Evolutionary conservation across 2,329 filamentous ascomycete genomes (phyloP), one percentile per base, ranked within the genome.

Genomic region (Exophiala alcalophila): DNA sequence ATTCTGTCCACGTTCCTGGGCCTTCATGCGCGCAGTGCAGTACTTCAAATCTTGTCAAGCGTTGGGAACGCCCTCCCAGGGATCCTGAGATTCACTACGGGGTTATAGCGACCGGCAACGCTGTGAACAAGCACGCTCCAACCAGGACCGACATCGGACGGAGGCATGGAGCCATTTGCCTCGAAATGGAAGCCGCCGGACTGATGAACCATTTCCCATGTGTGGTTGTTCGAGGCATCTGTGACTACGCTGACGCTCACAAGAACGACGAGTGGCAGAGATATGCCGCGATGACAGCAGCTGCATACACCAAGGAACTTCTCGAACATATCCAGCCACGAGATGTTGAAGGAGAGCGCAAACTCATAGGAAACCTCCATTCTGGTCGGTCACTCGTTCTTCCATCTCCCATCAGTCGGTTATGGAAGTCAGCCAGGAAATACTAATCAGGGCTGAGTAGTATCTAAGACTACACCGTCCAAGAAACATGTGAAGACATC

Each of bases 11-110:
- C 37, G 36, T 24, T 18, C 20, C n/a, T n/a, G 9, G 20, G 10
- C 14, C 25, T 6, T 21, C 18, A 18, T 36, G 33, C 14, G 9
- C 20, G 9, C 10, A 14, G 20, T 11, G 14, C 15, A 26, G 33
- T 27, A n/a, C 12, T 27, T 10, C 19, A 16, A 16, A 36, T 12
- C n/a, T 15, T 18, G 9, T 11, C 11, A 15, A 21, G 5, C 11
- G n/a, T 14, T 2, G 21, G 9, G 12, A 3, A 8, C 31, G 31
- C 11, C 10, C 2, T 5, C 4, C 16, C 11, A 19, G 31, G 14
- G 10, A 32, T 24, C 43, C 42, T 1, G 27, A 20, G 84, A 44
- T 60, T 3, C 56, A 59, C 36, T 59, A 58, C 35, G 58, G 58
- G 3, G 18, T 49, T 6, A 58, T 61, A 25, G 54, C 53, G 3